These are phyloP conservation scores for Diaporthe amygdali DNA, from an alignment of 2,329 filamentous ascomycete species.

Conservation along the genomic window DNA sequence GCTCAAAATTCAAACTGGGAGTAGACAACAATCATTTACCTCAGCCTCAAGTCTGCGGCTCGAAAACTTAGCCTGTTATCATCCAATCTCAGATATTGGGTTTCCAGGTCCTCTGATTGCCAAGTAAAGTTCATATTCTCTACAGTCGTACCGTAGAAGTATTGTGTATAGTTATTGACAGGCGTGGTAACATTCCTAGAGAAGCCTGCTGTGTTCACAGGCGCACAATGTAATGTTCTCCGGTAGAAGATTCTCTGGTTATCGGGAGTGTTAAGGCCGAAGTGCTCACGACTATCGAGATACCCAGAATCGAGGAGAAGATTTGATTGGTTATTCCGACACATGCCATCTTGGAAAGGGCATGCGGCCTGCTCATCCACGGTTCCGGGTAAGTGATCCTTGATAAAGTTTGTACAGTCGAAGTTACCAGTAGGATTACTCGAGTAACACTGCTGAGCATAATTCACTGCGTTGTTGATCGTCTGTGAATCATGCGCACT, in stretches of 20 bases:
- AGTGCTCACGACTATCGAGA: conserved; percentile 26
- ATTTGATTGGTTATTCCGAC: neutral
- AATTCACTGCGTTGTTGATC: neutral
- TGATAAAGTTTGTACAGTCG: conserved; percentile 1
- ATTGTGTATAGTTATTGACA: neutral
- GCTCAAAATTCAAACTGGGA: accelerated
- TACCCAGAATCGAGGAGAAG: conserved; percentile 23
- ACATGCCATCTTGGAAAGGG: conserved; percentile 27
- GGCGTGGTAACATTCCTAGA: neutral
- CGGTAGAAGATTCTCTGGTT: conserved; percentile 22
- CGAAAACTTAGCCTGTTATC: accelerated
- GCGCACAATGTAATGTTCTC: neutral
- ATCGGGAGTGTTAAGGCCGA: conserved; percentile 28
- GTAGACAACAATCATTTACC: neutral
- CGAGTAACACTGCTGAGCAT: conserved; percentile 29
- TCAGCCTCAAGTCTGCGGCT: neutral
- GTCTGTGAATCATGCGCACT: neutral
- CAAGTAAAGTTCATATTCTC: neutral
- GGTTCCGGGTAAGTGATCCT: neutral
- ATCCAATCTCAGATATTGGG: neutral
- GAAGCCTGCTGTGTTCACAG: neutral
- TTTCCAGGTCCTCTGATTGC: neutral
- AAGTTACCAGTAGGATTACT: neutral
- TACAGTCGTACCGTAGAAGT: neutral
- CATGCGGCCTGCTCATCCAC: conserved; percentile 21